Conservation (phyloP, 345 rosid genomes). For the Alliaria petiolata region DNA sequence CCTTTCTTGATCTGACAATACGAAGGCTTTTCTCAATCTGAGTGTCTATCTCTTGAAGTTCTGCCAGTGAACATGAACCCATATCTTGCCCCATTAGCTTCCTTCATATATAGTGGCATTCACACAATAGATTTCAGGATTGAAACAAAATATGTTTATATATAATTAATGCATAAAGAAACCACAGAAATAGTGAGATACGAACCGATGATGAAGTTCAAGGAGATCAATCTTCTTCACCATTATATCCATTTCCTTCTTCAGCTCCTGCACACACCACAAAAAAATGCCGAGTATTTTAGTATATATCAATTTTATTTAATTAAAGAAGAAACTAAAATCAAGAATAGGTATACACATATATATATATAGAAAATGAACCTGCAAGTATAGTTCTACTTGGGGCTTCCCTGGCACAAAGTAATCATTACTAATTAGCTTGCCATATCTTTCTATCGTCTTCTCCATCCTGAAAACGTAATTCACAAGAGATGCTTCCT, state of each 20-base stretch:
- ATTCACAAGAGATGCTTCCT: not conserved
- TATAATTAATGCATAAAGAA: not conserved
- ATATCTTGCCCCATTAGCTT: constrained; percentile 56
- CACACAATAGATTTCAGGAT: not conserved
- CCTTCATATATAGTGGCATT: constrained; percentile 33
- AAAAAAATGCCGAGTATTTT: not conserved
- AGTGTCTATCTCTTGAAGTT: constrained; percentile 41
- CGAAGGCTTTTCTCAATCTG: constrained; percentile 55
- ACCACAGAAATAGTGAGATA: not conserved
- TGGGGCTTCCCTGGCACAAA: constrained; percentile 14
- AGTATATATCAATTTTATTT: not conserved
- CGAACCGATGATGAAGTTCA: constrained; percentile 47
- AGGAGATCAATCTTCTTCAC: constrained; percentile 49
- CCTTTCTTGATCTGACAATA: constrained; percentile 67
- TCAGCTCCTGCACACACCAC: constrained; percentile 37
- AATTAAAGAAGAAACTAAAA: not conserved
- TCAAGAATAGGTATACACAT: not conserved
- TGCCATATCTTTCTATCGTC: constrained; percentile 46
- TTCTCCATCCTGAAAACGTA: constrained; percentile 43
- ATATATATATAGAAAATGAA: constrained; percentile 4
- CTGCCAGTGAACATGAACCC: constrained; percentile 43
- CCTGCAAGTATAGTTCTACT: constrained; percentile 40
- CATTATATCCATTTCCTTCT: constrained; percentile 43
- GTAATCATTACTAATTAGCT: constrained; percentile 27
- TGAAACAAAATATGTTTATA: not conserved